Evolutionary conservation across 106 monocot species (phyloP), one percentile per base, ranked within the genome.

Genomic region (Apostasia shenzhenica): DNA sequence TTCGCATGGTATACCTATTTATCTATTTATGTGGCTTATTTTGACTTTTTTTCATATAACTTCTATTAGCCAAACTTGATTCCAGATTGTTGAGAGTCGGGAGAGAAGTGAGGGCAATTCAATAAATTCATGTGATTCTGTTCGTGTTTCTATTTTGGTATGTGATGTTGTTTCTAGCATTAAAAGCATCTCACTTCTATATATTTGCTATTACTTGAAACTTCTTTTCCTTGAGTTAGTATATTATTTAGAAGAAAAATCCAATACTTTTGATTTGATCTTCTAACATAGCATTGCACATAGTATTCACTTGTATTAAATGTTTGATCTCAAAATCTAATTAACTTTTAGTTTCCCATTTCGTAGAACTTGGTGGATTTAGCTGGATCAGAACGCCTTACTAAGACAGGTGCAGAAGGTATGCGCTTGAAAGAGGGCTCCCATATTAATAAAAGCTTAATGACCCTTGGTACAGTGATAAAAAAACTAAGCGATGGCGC

Each of bases 131-230:
- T 92, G 82, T 75, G 95, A 97, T 85, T 86, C 97, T 63, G 92
- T 99, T 71, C 97, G 97, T 78, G 97, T 99, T 66, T 99, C 97
- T 76, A 73, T 90, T 66, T 81, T 99, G 37, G 97, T 99, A 83
- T 65, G 84, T 67, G 39, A 41, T 76, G 46, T 10, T 65, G 63
- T 13, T 13, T 37, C 61, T 63, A 45, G 41, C 61, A 46, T 10
- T 61, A 2, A 26, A 62, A 48, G 55, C 47, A 57, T 61, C n/a
- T 11, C 45, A 42, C 45, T 50, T 60, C 40, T 69, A 11, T 8
- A 42, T 53, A 49, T 44, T 58, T 60, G 49, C 1, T 48, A 42
- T 12, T 46, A 48, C 26, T 1, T 41, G 11, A 1, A 42, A 48
- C 52, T 61, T 14, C 14, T 69, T 44, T 68, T 67, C 45, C 10